Base-by-base conservation (phyloP, 2,329 filamentous ascomycete genomes). In the Aspergillus sp. region DNA sequence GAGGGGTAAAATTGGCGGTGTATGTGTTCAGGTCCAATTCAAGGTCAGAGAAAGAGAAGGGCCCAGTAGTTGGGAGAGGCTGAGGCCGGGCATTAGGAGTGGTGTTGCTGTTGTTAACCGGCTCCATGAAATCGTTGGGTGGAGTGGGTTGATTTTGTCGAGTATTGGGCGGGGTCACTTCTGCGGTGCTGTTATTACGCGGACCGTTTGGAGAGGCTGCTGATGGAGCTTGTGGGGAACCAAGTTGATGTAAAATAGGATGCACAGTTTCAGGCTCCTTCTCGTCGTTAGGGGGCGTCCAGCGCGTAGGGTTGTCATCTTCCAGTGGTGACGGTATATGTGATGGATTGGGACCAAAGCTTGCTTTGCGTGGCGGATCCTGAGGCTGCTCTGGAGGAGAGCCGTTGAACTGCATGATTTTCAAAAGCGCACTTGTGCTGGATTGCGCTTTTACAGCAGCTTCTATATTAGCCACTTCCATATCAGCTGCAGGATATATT, bases 401-500 rank as follows among this genome's bases (percentile, higher is more conserved):
- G 21, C 61, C 46, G 61, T 64, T 68, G 46, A 68, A 64, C 58
- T 71, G 66, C 70, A 74, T 72, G 35, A 74, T 69, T 37, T 64
- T 58, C 31, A 71, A 61, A 21, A 72, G 70, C n/a, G 66, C 65
- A 47, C 66, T 67, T n/a, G 64, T 66, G 44, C 57, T 64, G 1
- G 67, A 66, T 52, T 72, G 71, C 35, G 67, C 61, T 51, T 69
- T 72, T 6, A 72, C 69, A 3, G 72, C 72, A 5, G 69, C 69
- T 63, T 73, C 70, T 1, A 74, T 67, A 31, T 71, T 70, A 17
- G 68, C 70, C 14, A 68, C 70, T 46, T 76, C 91, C 67, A 92
- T 93, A 70, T 96, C 91, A 9, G 92, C 92, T 0, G 91, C 90
- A 1, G 91, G 87, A 66, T 96, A 96, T 19, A 91, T 89, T 64